Evolutionary conservation across 2,329 filamentous ascomycete genomes (phyloP).

Genomic region (Curvularia eragrostidis): DNA sequence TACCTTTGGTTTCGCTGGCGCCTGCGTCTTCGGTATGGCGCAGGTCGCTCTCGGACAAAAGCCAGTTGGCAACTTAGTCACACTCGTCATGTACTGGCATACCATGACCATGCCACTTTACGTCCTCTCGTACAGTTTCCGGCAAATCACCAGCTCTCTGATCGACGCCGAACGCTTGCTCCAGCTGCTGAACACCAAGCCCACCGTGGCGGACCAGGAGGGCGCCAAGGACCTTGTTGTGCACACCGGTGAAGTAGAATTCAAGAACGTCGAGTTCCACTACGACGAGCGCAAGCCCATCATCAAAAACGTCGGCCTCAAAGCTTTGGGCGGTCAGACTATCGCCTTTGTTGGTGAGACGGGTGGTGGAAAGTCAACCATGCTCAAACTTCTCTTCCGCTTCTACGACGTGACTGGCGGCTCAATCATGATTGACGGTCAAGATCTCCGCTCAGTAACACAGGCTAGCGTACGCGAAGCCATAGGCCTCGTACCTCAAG

Average conservation of each 20-base stretch:
- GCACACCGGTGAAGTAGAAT: conserved; percentile 59
- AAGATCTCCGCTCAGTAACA: conserved; percentile 66
- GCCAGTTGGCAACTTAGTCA: conserved; percentile 67
- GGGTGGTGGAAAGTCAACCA: conserved; percentile 68
- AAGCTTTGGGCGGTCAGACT: conserved; percentile 60
- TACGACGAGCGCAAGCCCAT: conserved; percentile 63
- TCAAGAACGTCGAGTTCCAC: conserved; percentile 62
- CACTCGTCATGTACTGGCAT: conserved; percentile 69
- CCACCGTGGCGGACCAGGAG: conserved; percentile 58
- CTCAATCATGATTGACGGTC: conserved; percentile 63
- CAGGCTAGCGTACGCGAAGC: conserved; percentile 64
- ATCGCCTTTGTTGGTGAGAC: conserved; percentile 68
- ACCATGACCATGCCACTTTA: conserved; percentile 57
- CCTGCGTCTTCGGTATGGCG: conserved; percentile 61
- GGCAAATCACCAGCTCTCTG: conserved; percentile 59
- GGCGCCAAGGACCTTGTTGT: conserved; percentile 52
- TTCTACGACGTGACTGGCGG: conserved; percentile 66
- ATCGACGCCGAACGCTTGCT: conserved; percentile 70
- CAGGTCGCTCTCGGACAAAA: conserved; percentile 59
- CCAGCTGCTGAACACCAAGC: conserved; percentile 64
- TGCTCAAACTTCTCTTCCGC: conserved; percentile 66
- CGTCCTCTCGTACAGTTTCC: conserved; percentile 59
- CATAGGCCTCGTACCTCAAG: conserved; percentile 70
- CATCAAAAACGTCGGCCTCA: conserved; percentile 59
- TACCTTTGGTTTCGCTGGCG: conserved; percentile 57